Conservation (phyloP, 2,329 filamentous ascomycete genomes). For the Xylaria sp. region DNA sequence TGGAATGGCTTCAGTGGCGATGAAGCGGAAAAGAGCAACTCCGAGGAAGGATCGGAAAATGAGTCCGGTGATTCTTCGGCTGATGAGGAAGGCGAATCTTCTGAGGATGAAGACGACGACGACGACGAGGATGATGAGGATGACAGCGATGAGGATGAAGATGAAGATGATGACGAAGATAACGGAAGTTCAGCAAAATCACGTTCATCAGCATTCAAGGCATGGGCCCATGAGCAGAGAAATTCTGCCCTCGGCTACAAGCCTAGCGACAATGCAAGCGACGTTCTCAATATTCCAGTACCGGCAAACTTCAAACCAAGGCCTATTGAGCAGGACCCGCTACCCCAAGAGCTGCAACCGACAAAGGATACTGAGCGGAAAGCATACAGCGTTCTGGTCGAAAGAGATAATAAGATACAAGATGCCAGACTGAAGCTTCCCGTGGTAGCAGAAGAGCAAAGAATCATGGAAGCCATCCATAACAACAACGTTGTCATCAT, state of each 20-base stretch:
- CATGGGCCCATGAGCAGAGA: slow-evolving; percentile 82
- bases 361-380: slow-evolving; percentile 60
- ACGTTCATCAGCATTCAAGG: slow-evolving; percentile 71
- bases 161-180: slow-evolving; percentile 32
- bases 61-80: slow-evolving; percentile 31
- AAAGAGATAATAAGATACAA: slow-evolving; percentile 68
- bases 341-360: slow-evolving; percentile 60
- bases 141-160: slow-evolving; percentile 32
- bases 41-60: slow-evolving; percentile 28
- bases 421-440: slow-evolving; percentile 73
- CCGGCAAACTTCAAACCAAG: slow-evolving; percentile 61
- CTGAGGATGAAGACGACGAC: slow-evolving; percentile 26
- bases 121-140: slow-evolving; percentile 33
- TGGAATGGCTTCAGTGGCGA: slow-evolving; percentile 60
- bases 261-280: slow-evolving; percentile 40
- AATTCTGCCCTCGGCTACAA: slow-evolving; percentile 73
- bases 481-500: slow-evolving; percentile 86
- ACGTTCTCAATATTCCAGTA: slow-evolving; percentile 48
- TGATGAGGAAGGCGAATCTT: slow-evolving; percentile 28
- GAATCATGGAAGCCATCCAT: slow-evolving; percentile 95
- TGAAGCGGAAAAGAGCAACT: slow-evolving; percentile 29
- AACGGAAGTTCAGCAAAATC: slow-evolving; percentile 33
- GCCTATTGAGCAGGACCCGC: slow-evolving; percentile 62
- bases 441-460: slow-evolving; percentile 91
- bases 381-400: slow-evolving; percentile 68